phyloP scores from a whole-genome alignment of 2,329 filamentous ascomycete genomes.

The Phyllachora maydis region DNA sequence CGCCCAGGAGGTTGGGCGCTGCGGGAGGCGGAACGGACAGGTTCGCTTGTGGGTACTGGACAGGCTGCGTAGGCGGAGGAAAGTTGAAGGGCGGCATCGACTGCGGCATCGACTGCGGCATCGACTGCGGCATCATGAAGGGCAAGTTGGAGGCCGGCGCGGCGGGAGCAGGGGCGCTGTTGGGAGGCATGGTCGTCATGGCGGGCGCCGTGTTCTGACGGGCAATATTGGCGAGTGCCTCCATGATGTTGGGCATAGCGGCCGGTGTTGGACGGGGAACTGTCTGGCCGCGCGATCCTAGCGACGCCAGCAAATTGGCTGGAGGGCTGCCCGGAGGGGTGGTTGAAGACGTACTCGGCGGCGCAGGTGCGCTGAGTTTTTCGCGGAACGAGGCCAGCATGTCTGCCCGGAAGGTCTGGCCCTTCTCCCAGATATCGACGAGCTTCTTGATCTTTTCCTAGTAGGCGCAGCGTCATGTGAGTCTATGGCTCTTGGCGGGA shows the following conservation, averaged over 20 bases:
- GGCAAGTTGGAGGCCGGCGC: too few relatives aligned
- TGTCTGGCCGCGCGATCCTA: constrained; percentile 9
- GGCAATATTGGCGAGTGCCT: constrained; percentile 62
- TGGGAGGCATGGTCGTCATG: constrained; percentile 9
- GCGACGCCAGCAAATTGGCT: constrained; percentile 18
- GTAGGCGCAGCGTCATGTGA: too few relatives aligned
- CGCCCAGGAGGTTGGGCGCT: too few relatives aligned
- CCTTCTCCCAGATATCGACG: constrained; percentile 95
- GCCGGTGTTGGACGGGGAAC: constrained; percentile 14
- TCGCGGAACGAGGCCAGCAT: constrained; percentile 72
- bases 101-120: too few relatives aligned
- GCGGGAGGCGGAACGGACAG: too few relatives aligned
- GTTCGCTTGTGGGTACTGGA: constrained; percentile 31
- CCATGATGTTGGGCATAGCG: constrained; percentile 42
- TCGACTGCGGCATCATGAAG: too few relatives aligned
- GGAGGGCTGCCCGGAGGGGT: constrained; percentile 48
- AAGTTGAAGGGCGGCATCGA: too few relatives aligned
- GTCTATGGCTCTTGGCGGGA: constrained; percentile 9
- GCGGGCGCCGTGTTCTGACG: constrained; percentile 48
- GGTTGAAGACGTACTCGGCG: constrained; percentile 48
- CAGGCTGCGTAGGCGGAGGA: constrained; percentile 28
- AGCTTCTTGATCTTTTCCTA: constrained; percentile 94
- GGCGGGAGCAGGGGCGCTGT: constrained; percentile 2
- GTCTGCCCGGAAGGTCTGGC: constrained; percentile 64
- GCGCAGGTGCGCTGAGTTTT: constrained; percentile 42